Base-by-base conservation (phyloP, 2,329 filamentous ascomycete species). In the Pestalotiopsis sp. region DNA sequence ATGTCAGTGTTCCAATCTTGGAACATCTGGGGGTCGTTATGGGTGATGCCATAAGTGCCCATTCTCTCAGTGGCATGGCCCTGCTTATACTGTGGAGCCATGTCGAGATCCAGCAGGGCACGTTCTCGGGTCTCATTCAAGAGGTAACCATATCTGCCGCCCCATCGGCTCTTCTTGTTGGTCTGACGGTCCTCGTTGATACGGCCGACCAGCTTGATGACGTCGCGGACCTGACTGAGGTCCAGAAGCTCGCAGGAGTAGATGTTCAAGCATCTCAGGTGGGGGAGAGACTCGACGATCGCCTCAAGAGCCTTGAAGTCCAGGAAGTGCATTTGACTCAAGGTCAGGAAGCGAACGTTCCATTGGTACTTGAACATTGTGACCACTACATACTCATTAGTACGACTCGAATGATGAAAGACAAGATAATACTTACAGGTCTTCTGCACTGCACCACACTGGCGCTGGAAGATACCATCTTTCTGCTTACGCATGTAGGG, bases 181-280 rank as follows among this genome's bases (percentile, higher is more conserved):
- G 6, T 7, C 27, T 31, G 6, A 1, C 27, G 27, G 6, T 31
- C 27, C 6, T 31, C 2, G 59, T 77, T 76, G 41, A 68, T 70
- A 0, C 67, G 11, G 0, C 70, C 69, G 0, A 78, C 27, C 0
- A 67, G 6, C 0, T 73, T 39, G 3, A 80, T 20, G 0, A 80
- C 38, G 0, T 59, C 38, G 5, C 69, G 56, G 1, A 76, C 71
- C 3, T 66, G 23, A 1, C 71, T 71, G 14, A 80, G 71, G 61
- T 76, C 72, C 0, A 80, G 41, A 0, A 79, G 66, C 14, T 78
- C 77, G 64, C 78, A 80, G 6, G 76, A 72, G 36, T 77, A 69
- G 1, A 80, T 62, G 6, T 73, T 70, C 1, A 80, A 39, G 0
- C 66, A 56, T 58, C 73, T 66, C 0, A 80, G 69, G 17, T 69